These are phyloP conservation scores for Neospermospora avenae DNA, from an alignment of 2,329 filamentous ascomycete species.

Conservation along the genomic window DNA sequence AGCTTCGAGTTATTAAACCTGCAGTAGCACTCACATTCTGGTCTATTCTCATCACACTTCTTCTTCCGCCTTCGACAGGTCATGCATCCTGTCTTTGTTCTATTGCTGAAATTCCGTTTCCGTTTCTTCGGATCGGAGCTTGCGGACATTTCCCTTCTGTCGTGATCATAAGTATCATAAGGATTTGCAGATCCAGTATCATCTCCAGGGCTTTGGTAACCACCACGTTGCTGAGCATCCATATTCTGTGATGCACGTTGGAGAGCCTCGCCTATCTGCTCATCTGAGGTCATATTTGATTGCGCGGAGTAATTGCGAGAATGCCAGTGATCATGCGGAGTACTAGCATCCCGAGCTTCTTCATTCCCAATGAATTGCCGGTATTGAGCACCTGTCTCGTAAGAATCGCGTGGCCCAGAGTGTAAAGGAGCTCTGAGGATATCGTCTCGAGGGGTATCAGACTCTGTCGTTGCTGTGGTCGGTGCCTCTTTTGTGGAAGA, in stretches of 20 bases:
- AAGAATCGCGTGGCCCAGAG: constrained; percentile 36
- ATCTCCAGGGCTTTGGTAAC: constrained; percentile 38
- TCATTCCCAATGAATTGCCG: constrained; percentile 26
- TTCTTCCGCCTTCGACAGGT: constrained; percentile 92
- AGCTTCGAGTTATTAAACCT: background rate
- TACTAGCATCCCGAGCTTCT: constrained; percentile 22
- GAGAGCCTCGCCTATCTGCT: constrained; percentile 49
- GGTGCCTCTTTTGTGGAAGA: constrained; percentile 36
- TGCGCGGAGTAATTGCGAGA: constrained; percentile 39
- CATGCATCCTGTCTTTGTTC: constrained; percentile 93
- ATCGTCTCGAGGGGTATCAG: constrained; percentile 41
- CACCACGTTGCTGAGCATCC: constrained; percentile 37
- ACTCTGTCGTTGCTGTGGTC: constrained; percentile 33
- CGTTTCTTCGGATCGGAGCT: constrained; percentile 65
- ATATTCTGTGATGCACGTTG: constrained; percentile 45
- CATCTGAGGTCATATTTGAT: constrained; percentile 45
- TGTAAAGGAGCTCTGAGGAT: constrained; percentile 45
- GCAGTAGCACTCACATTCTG: constrained; percentile 67
- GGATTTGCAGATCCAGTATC: constrained; percentile 37
- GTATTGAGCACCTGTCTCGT: constrained; percentile 27
- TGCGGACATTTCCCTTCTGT: constrained; percentile 37
- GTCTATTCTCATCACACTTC: constrained; percentile 95
- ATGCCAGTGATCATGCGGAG: constrained; percentile 29
- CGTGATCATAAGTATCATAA: constrained; percentile 36
- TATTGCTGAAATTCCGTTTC: constrained; percentile 85